Evolutionary conservation across 139 green algal species (phyloP), one percentile per base, ranked within the genome.

Genomic region (Edaphochlamys debaryana): DNA sequence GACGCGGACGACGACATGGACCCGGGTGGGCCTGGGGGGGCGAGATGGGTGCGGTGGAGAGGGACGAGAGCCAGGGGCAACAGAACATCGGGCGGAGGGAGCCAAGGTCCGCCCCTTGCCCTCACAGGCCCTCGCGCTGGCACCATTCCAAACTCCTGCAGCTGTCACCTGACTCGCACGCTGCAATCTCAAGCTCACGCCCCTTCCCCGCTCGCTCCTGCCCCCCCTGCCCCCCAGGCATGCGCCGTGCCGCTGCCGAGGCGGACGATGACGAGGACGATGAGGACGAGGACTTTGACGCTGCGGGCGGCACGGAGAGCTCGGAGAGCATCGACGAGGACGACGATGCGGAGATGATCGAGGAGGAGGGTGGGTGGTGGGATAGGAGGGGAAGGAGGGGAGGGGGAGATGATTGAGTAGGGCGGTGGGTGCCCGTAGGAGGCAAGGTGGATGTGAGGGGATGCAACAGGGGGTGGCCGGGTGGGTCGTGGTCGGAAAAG

Each of bases 1-100:
- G 82, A 91, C 79, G 74, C 92, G 41, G 88, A 88, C 9, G 93
- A 92, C n/a, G 93, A 94, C 62, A 79, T 92, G 67, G 92, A 94
- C 74, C 89, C 86, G 41, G 93, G 91, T 94, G 15, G 36, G 45
- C 45, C 11, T 54, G 45, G 45, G 11, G 45, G 45, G 45, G 45
- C 45, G 45, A 54, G 11, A 54, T 54, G 45, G 45, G 11, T 54
- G 45, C 45, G 45, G 62, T 69, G 62, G 30, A 34, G 32, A n/a
- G n/a, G n/a, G n/a, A n/a, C n/a, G n/a, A n/a, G n/a, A n/a, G n/a
- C n/a, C n/a, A n/a, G n/a, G n/a, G n/a, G n/a, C n/a, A n/a, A n/a
- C n/a, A n/a, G 20, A 58, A 58, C 50, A 58, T 15, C 50, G 50
- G 50, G 17, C 20, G 50, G 17, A 58, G 50, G 17, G 17, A 25